Conservation (phyloP, 805 yeast genomes). For the Myxozyma geophila region DNA sequence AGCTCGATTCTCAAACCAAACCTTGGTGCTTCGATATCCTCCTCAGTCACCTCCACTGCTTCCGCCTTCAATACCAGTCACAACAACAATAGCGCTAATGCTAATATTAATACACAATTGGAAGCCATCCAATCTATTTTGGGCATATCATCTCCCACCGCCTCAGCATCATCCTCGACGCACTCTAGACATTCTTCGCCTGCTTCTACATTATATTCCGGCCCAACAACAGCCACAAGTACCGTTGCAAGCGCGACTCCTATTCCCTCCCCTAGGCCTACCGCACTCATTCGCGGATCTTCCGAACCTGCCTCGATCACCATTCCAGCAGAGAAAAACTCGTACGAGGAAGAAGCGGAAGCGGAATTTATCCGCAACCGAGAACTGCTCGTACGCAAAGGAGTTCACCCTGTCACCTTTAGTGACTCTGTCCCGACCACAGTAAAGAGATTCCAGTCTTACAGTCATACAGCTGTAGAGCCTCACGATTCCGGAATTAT, state of each 20-base stretch:
- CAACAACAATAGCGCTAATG: background rate
- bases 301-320: slow-evolving; percentile 34
- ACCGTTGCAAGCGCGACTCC: slow-evolving; percentile 19
- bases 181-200: slow-evolving; percentile 3
- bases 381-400: slow-evolving; percentile 26
- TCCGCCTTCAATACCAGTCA: background rate
- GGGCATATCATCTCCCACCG: slow-evolving; percentile 8
- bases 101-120: background rate
- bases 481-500: slow-evolving; percentile 17
- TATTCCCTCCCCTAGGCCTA: slow-evolving; percentile 8
- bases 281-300: background rate
- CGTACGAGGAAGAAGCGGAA: slow-evolving; percentile 32
- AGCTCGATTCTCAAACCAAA: slow-evolving; percentile 14
- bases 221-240: slow-evolving; percentile 6
- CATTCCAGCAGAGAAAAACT: slow-evolving; percentile 35
- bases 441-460: background rate
- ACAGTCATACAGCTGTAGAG: background rate
- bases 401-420: slow-evolving; percentile 6
- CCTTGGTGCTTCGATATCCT: slow-evolving; percentile 1
- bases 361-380: slow-evolving; percentile 29
- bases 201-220: slow-evolving; percentile 2
- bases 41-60: background rate
- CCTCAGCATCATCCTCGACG: slow-evolving; percentile 7
- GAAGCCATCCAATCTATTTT: background rate
- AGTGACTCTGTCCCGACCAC: background rate